phyloP scores from a whole-genome alignment of 768 basidiomycete species.

The Dioszegia crocea region DNA sequence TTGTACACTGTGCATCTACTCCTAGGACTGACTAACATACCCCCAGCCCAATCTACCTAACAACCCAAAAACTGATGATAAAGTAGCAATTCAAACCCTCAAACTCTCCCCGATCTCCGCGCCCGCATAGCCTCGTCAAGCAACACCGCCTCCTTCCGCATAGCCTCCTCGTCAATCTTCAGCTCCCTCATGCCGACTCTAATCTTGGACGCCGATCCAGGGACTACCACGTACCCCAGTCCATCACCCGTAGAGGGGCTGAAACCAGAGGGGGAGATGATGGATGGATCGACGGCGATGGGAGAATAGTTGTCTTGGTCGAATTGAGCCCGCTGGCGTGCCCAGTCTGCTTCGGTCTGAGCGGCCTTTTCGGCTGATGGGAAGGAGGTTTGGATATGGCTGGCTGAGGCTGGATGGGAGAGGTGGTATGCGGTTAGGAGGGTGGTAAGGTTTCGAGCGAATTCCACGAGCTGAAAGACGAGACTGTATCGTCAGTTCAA shows the following conservation, averaged over 20 bases:
- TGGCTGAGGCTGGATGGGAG: not conserved
- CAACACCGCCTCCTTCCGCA: conserved; percentile 25
- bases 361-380: conserved; percentile 17
- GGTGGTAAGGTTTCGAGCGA: conserved; percentile 35
- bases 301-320: conserved; percentile 7
- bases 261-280: not conserved
- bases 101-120: conserved; percentile 6
- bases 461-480: conserved; percentile 48
- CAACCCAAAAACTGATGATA: not conserved
- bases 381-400: conserved; percentile 21
- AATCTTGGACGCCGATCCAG: not conserved
- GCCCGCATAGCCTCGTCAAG: conserved; percentile 33
- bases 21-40: no score
- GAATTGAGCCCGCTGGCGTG: conserved; percentile 31
- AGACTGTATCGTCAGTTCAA: conserved; percentile 29
- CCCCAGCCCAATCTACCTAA: no score
- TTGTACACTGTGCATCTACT: no score
- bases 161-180: conserved; percentile 20
- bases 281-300: conserved; percentile 3
- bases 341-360: conserved; percentile 38
- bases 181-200: not conserved
- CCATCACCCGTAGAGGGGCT: not conserved
- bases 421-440: conserved; percentile 24
- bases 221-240: no score
- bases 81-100: no score